Base-by-base conservation (phyloP, 306 rosid genomes). In the Trifolium subterraneum region DNA sequence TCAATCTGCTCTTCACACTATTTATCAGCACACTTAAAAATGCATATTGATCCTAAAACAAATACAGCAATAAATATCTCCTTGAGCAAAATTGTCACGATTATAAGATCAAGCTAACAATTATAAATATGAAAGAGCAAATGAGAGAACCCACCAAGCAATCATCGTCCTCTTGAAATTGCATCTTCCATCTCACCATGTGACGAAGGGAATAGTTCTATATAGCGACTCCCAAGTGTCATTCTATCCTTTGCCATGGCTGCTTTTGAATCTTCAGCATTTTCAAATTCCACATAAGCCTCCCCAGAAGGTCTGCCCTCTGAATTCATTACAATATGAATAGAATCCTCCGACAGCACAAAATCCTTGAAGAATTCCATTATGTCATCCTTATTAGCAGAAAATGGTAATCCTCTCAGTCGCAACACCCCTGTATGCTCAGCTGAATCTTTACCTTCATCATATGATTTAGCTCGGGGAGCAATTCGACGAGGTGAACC, bases 271-370 rank as follows among this genome's bases (percentile, higher is more conserved):
- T 93, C 98, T 56, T 89, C 93, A 19, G 88, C 84, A 29, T 78
- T 80, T 38, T 76, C 80, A 50, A 93, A 93, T 92, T 93, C 98
- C 58, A 89, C 96, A 74, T 87, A 90, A 71, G 96, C 98, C 84
- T 93, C 98, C 75, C 98, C 98, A 20, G 93, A 91, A 27, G 93
- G 93, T 74, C 98, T 88, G n/a, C 98, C 98, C 82, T 93, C 97
- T 2, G 90, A 93, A 76, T 89, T 93, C 93, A 87, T 68, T 67
- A 85, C 39, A 36, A 90, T 81, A 80, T 89, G 89, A 75, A 91
- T 59, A 0, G 84, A 79, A 23, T 88, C 87, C 64, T 93, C 93
- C 5, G 88, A 73, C 79, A 93, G 78, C 35, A 27, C 83, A 78
- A 72, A 91, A 70, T 86, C 96, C 81, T 88, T 86, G 39, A 93